Base-by-base conservation (phyloP, 2,329 filamentous ascomycete genomes). In the Talaromyces sp. region DNA sequence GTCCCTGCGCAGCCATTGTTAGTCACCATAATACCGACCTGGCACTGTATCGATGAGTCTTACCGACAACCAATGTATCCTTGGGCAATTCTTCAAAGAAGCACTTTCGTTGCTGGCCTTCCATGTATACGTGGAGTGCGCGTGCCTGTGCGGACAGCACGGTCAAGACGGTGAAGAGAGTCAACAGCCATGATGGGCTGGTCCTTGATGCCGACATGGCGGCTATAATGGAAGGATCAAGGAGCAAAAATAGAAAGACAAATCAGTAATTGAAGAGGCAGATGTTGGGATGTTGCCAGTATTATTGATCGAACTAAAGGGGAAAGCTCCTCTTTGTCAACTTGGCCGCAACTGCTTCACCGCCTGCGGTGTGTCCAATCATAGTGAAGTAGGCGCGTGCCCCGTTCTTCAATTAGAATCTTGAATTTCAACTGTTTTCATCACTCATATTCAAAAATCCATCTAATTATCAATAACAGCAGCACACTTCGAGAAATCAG, bases 41-140 rank as follows among this genome's bases (percentile, higher is more conserved):
- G 2, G 15, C 4, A 15, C 15, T 13, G 19, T 19, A 19, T 43
- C 3, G 25, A 10, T 5, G 47, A 43, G 52, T 39, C 86, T 68
- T 83, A 89, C 87, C 95, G 66, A 97, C 93, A 64, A 99, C 94
- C 66, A 99, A 83, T 15, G 95, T 98, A 79, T 97, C 94, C 84
- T 98, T 97, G 70, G 95, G 93, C 66, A 99, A 86, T 80, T 98
- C 94, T 83, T 99, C 95, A 82, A 91, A 96, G 87, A 99, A 99
- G 82, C 95, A 99, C 82, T 96, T 97, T 71, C 92, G 90, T 69
- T 87, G 83, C 59, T 86, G 86, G 73, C 90, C 91, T 77, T 98
- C 93, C 78, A 98, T 89, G 84, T 91, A 98, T 85, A 99, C 96
- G 87, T 96, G 94, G 66, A 99, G 86, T 64, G 93, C 93, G 76